A percentile compares a stretch with the other conserved stretches of the same genome.
Evolutionary conservation across 2,329 filamentous ascomycete genomes (phyloP).

Genomic region (Ustulina deusta): DNA sequence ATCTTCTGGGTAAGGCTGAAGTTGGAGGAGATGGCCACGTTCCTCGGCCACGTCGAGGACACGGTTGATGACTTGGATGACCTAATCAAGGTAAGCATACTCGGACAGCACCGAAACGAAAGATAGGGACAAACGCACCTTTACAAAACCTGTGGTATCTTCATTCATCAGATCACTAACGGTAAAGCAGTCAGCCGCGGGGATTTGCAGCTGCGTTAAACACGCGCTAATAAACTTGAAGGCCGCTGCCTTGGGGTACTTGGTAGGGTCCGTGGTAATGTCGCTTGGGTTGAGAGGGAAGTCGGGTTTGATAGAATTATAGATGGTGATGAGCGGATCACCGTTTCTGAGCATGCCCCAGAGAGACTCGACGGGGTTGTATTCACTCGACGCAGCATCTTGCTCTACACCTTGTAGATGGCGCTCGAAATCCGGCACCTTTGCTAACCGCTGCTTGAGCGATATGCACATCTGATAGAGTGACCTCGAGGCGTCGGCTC

Average conservation of each 20-base stretch:
- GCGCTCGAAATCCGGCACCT: conserved; percentile 84
- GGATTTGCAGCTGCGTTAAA: conserved; percentile 82
- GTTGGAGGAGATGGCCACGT: conserved; percentile 76
- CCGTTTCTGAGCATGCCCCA: conserved; percentile 90
- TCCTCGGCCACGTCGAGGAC: conserved; percentile 89
- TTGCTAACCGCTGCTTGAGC: conserved; percentile 82
- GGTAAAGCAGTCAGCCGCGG: conserved; percentile 87
- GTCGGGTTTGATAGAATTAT: conserved; percentile 83
- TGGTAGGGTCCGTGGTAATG: conserved; percentile 69
- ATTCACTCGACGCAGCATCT: conserved; percentile 70
- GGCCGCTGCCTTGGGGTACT: conserved; percentile 85
- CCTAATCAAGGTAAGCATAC: conserved; percentile 59
- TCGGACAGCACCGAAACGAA: neutral
- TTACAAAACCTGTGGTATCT: conserved; percentile 97
- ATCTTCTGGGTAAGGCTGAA: conserved; percentile 68
- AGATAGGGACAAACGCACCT: conserved; percentile 65
- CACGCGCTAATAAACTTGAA: conserved; percentile 95
- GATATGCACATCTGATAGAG: conserved; percentile 95
- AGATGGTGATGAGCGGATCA: conserved; percentile 86
- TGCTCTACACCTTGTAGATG: conserved; percentile 78
- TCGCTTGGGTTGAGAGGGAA: conserved; percentile 77
- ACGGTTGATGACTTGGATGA: conserved; percentile 90
- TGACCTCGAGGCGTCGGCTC: conserved; percentile 89
- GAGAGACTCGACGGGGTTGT: conserved; percentile 88
- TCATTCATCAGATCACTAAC: conserved; percentile 91